phyloP scores from a whole-genome alignment of 1,284 basidiomycete genomes.

The Sparassis latifolia region DNA sequence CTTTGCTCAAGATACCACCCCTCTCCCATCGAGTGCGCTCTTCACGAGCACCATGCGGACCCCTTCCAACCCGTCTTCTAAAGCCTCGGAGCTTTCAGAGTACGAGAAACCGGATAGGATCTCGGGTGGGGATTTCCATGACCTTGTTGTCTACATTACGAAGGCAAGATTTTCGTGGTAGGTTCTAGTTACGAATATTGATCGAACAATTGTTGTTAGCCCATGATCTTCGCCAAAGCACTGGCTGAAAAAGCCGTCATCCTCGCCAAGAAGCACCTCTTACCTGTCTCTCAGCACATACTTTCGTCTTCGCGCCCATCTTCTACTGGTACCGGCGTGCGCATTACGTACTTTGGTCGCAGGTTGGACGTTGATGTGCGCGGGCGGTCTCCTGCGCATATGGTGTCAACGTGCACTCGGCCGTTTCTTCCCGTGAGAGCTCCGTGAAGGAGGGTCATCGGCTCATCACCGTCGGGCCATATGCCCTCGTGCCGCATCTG shows the following conservation, averaged over 20 bases:
- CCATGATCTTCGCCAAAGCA: not conserved
- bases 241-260: not conserved
- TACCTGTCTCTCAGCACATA: not conserved
- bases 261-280: not conserved
- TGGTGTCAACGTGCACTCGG: slow-evolving; percentile 6
- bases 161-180: not conserved
- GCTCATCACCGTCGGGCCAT: slow-evolving; percentile 10
- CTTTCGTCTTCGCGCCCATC: not conserved
- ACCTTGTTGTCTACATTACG: too few species aligned
- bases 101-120: not conserved
- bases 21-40: slow-evolving; percentile 3
- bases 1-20: slow-evolving; percentile 8
- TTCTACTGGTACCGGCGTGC: not conserved
- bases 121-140: too few species aligned
- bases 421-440: slow-evolving; percentile 7
- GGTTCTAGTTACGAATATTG: not conserved
- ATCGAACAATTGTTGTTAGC: not conserved
- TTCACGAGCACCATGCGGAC: slow-evolving; percentile 11
- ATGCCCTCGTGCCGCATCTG: slow-evolving; percentile 9
- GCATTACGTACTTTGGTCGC: slow-evolving; percentile 1
- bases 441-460: slow-evolving; percentile 4
- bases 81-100: slow-evolving; percentile 4
- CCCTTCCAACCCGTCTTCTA: slow-evolving; percentile 12
- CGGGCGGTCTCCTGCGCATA: slow-evolving; percentile 1
- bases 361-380: not conserved